phyloP scores from a whole-genome alignment of 2,329 filamentous ascomycete genomes.

The Ramularia endophylla region DNA sequence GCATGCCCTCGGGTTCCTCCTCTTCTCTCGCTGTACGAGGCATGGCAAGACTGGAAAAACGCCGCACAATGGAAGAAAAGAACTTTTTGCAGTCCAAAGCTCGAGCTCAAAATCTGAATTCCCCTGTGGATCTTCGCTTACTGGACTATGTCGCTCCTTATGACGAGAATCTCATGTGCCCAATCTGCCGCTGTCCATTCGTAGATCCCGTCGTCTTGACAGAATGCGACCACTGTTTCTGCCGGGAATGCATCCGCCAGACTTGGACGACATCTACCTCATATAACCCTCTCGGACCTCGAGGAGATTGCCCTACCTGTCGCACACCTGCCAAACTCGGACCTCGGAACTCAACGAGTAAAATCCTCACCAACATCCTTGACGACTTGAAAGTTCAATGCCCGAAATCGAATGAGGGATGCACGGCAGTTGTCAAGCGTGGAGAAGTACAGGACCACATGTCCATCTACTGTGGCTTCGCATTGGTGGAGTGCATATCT shows the following conservation, averaged over 20 bases:
- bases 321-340: slow-evolving; percentile 41
- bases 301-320: slow-evolving; percentile 51
- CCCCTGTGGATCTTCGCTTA: slow-evolving; percentile 48
- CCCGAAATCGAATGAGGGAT: slow-evolving; percentile 50
- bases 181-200: slow-evolving; percentile 59
- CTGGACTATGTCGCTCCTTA: slow-evolving; percentile 53
- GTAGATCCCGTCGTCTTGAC: slow-evolving; percentile 51
- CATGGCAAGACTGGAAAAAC: slow-evolving; percentile 27
- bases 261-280: slow-evolving; percentile 36
- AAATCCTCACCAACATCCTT: slow-evolving; percentile 55
- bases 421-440: slow-evolving; percentile 48
- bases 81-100: slow-evolving; percentile 26
- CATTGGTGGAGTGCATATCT: slow-evolving; percentile 48
- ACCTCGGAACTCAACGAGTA: slow-evolving; percentile 36
- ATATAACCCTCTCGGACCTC: slow-evolving; percentile 27
- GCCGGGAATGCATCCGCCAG: slow-evolving; percentile 50
- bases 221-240: slow-evolving; percentile 60
- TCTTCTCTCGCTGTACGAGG: slow-evolving; percentile 12
- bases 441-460: slow-evolving; percentile 55
- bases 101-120: slow-evolving; percentile 23
- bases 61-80: slow-evolving; percentile 28
- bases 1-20: neutral
- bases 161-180: slow-evolving; percentile 57
- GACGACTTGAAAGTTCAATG: slow-evolving; percentile 57
- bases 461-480: slow-evolving; percentile 54